A percentile compares a stretch with the other conserved stretches of the same genome.
Conservation (phyloP, 306 rosid genomes). For the Cucumis cinereus region DNA sequence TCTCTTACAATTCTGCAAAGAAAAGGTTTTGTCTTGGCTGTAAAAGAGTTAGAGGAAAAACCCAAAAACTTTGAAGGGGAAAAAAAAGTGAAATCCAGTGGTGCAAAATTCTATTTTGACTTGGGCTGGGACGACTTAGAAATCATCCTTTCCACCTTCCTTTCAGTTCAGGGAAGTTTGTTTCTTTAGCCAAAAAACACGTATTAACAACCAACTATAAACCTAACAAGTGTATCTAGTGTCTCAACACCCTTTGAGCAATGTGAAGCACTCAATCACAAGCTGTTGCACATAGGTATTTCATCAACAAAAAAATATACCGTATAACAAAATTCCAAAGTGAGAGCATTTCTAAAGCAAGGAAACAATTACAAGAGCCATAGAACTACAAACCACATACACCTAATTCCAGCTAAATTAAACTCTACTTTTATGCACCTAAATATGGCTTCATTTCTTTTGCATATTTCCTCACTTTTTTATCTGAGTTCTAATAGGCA, state of each 20-base stretch:
- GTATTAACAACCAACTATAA: not conserved
- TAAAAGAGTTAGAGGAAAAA: not conserved
- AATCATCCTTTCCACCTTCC: not conserved
- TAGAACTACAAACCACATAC: not conserved
- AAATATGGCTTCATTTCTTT: not conserved
- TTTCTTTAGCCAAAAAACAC: not conserved
- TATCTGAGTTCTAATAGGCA: not conserved
- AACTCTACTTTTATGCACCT: not conserved
- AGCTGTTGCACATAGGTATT: not conserved
- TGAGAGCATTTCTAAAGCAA: not conserved
- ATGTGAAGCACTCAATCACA: not conserved
- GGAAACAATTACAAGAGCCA: not conserved
- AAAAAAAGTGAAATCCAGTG: not conserved
- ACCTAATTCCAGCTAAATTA: not conserved
- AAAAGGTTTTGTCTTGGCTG: not conserved
- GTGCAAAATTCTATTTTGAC: not conserved
- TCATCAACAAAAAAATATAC: not conserved
- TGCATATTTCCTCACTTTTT: not conserved
- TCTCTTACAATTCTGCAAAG: slow-evolving; percentile 60
- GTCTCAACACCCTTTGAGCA: not conserved
- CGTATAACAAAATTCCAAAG: not conserved
- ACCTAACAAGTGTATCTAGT: slow-evolving; percentile 7
- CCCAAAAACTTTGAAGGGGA: not conserved
- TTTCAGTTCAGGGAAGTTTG: not conserved
- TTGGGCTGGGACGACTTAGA: not conserved